Conservation (phyloP, 2,329 filamentous ascomycete species). For the Aspergillus brasiliensis region DNA sequence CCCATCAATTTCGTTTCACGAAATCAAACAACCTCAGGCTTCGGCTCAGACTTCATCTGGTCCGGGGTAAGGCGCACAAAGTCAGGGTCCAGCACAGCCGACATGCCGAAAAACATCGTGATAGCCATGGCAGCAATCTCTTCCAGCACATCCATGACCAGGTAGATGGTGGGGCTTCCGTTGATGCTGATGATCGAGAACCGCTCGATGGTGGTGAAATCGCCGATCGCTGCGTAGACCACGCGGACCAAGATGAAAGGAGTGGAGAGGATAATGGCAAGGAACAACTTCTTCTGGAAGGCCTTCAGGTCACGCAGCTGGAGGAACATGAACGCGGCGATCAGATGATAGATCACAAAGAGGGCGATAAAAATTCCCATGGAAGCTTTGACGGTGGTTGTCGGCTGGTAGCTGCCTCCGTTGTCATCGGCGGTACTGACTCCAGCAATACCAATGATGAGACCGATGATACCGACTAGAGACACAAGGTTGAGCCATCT, state of each 20-base stretch:
- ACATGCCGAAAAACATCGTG: conserved; percentile 23
- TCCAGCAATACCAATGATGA: conserved; percentile 29
- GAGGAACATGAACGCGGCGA: conserved; percentile 18
- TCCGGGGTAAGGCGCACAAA: not conserved
- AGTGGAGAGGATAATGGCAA: conserved; percentile 26
- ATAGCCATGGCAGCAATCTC: conserved; percentile 31
- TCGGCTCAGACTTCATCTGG: not conserved
- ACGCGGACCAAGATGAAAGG: conserved; percentile 33
- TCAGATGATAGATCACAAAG: conserved; percentile 19
- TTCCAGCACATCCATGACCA: conserved; percentile 35
- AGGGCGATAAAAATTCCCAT: conserved; percentile 30
- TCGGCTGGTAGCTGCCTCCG: conserved; percentile 6
- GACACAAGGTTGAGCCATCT: conserved; percentile 9
- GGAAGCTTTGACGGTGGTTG: conserved; percentile 21
- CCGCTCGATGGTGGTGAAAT: conserved; percentile 15
- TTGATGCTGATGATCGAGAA: conserved; percentile 10
- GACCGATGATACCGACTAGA: conserved; percentile 21
- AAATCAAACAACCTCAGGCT: not conserved
- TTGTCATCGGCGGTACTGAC: conserved; percentile 16
- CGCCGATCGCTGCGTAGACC: conserved; percentile 27
- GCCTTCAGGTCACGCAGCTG: conserved; percentile 13
- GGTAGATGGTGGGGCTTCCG: conserved; percentile 30
- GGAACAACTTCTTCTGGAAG: conserved; percentile 32
- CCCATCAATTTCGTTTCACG: not conserved
- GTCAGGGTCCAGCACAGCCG: conserved; percentile 19